These are phyloP conservation scores for Daedalea quercina DNA, from an alignment of 768 basidiomycete species.

Conservation along the genomic window DNA sequence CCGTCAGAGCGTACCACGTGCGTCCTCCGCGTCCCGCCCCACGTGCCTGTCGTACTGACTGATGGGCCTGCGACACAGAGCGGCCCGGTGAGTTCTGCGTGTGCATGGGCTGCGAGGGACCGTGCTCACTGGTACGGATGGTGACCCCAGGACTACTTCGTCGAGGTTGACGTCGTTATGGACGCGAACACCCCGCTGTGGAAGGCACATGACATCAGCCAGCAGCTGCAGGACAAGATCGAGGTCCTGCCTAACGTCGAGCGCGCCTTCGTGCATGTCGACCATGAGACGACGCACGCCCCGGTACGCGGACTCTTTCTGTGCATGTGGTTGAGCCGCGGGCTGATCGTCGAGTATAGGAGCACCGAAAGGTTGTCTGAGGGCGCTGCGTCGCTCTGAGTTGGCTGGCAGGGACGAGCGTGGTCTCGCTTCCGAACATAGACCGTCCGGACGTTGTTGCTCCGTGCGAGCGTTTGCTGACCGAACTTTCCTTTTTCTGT, in stretches of 20 bases:
- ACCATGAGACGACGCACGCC: slow-evolving; percentile 84
- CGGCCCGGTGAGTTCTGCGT: slow-evolving; percentile 60
- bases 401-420: no score
- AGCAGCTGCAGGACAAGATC: slow-evolving; percentile 82
- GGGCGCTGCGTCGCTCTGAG: no score
- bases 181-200: slow-evolving; percentile 80
- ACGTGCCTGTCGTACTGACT: neutral
- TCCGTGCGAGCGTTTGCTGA: no score
- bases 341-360: neutral
- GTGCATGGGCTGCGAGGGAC: no score
- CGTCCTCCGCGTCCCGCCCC: slow-evolving; percentile 19
- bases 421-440: no score
- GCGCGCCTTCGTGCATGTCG: slow-evolving; percentile 91
- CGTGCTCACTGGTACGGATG: no score
- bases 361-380: neutral
- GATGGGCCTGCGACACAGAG: slow-evolving; percentile 37
- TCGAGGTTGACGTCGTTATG: slow-evolving; percentile 95
- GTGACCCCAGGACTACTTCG: slow-evolving; percentile 69
- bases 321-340: no score
- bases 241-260: slow-evolving; percentile 88
- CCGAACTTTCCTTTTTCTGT: no score
- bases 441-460: no score
- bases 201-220: slow-evolving; percentile 83
- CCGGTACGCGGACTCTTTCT: slow-evolving; percentile 34
- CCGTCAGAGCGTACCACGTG: slow-evolving; percentile 89